Evolutionary conservation across 768 basidiomycete genomes (phyloP).

Genomic region (Dentipellis fragilis): DNA sequence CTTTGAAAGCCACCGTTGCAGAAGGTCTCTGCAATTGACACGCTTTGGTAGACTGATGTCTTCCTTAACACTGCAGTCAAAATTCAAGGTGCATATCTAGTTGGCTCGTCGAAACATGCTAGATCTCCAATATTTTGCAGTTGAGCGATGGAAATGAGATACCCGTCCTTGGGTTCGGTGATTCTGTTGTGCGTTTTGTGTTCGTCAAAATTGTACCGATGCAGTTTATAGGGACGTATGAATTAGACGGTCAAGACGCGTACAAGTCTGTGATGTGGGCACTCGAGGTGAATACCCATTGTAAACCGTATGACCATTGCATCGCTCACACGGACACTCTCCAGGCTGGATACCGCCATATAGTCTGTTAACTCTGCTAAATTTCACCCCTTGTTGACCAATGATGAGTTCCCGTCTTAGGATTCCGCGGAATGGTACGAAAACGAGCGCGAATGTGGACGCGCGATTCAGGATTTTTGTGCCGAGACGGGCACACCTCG

Average conservation of each 20-base stretch:
- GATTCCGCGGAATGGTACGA: constrained; percentile 47
- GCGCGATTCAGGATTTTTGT: constrained; percentile 50
- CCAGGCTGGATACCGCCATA: constrained; percentile 55
- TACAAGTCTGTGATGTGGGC: constrained; percentile 51
- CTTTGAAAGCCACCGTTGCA: no score
- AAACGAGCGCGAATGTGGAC: constrained; percentile 57
- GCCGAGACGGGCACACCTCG: constrained; percentile 37
- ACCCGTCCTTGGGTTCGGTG: constrained; percentile 50
- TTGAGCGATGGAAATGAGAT: constrained; percentile 45
- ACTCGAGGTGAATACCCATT: constrained; percentile 37
- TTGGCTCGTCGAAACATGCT: not conserved
- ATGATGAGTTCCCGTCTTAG: constrained; percentile 14
- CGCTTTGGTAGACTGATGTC: not conserved
- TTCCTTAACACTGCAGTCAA: not conserved
- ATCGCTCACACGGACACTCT: not conserved
- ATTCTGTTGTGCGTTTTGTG: not conserved
- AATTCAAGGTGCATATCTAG: not conserved
- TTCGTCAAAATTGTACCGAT: no score
- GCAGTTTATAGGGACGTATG: constrained; percentile 39
- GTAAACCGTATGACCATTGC: not conserved
- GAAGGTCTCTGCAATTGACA: no score
- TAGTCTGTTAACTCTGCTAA: constrained; percentile 28
- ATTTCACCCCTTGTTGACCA: no score
- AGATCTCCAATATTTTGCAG: constrained; percentile 16
- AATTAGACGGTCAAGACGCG: constrained; percentile 47